Evolutionary conservation across 129 eudicot genomes (phyloP).

Genomic region (Flaveria sonorensis): DNA sequence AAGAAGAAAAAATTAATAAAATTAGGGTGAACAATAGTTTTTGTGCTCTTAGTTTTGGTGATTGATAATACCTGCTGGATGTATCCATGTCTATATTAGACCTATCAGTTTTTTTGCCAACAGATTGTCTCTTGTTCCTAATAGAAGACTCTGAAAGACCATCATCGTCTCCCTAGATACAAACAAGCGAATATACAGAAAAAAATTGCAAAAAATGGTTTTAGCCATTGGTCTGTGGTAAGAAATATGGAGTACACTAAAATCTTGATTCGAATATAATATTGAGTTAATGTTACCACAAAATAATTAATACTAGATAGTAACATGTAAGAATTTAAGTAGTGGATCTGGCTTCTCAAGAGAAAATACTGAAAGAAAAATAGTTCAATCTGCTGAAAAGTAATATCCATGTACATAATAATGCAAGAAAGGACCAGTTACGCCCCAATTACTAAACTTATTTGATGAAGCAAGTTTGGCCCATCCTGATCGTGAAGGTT

Average conservation of each 20-base stretch:
- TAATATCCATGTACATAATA: slow-evolving; percentile 8
- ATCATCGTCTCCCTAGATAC: slow-evolving; percentile 58
- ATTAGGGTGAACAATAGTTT: slow-evolving; percentile 3
- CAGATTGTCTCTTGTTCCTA: slow-evolving; percentile 41
- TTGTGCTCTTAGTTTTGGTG: neutral
- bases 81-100: slow-evolving; percentile 39
- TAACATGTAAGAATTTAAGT: slow-evolving; percentile 1
- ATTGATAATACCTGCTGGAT: slow-evolving; percentile 45
- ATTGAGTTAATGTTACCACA: neutral
- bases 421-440: neutral
- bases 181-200: slow-evolving; percentile 20
- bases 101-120: slow-evolving; percentile 42
- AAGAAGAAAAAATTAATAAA: slow-evolving; percentile 1
- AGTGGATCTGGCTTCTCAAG: slow-evolving; percentile 2
- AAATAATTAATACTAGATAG: neutral
- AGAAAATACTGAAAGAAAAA: neutral
- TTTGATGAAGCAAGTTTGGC: slow-evolving; percentile 7
- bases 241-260: slow-evolving; percentile 15
- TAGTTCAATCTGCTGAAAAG: too few relatives aligned
- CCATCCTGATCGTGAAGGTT: neutral
- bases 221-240: slow-evolving; percentile 4
- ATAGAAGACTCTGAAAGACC: slow-evolving; percentile 35
- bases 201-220: slow-evolving; percentile 21
- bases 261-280: slow-evolving; percentile 3
- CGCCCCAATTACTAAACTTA: neutral